Percentiles rank a stretch among this genome's conserved stretches.
These are phyloP conservation scores for Postia placenta DNA, from an alignment of 768 basidiomycete genomes.

Conservation along the genomic window DNA sequence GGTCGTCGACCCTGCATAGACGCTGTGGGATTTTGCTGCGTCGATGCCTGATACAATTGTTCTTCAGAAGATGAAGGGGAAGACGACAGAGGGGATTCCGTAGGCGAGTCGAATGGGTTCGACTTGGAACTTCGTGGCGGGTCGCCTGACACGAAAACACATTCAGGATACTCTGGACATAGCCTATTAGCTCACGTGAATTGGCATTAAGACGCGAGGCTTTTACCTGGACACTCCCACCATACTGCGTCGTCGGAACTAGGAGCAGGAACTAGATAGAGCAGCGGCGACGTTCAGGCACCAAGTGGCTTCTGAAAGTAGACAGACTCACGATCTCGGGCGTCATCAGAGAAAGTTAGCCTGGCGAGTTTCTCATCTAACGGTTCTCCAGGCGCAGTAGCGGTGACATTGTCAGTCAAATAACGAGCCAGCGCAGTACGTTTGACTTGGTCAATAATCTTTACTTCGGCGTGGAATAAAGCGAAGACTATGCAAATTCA, in stretches of 20 bases:
- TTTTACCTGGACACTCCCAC: conserved; percentile 72
- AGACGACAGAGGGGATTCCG: conserved; percentile 60
- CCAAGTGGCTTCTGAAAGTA: background rate
- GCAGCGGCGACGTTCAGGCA: conserved; percentile 7
- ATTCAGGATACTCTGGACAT: conserved; percentile 53
- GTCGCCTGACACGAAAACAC: conserved; percentile 39
- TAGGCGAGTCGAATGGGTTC: conserved; percentile 75
- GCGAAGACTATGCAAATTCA: conserved; percentile 69
- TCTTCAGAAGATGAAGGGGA: conserved; percentile 84
- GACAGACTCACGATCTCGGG: conserved; percentile 34
- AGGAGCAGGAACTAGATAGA: conserved; percentile 70
- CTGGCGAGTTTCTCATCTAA: conserved; percentile 66
- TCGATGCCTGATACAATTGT: conserved; percentile 72
- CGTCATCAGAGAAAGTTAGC: conserved; percentile 42
- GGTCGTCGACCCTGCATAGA: conserved; percentile 27
- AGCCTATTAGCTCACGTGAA: no score
- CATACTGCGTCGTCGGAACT: conserved; percentile 72
- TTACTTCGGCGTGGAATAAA: conserved; percentile 71
- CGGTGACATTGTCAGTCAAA: conserved; percentile 58
- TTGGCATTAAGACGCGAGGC: background rate
- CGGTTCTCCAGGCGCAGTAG: conserved; percentile 58
- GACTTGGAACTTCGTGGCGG: conserved; percentile 15
- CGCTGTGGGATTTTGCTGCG: conserved; percentile 62
- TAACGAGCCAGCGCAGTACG: conserved; percentile 62
- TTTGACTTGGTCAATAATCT: conserved; percentile 74